Percentiles rank a stretch among this genome's conserved stretches.
These are phyloP conservation scores for Pelargonium australe DNA, from an alignment of 441 rosid genomes.

Conservation along the genomic window DNA sequence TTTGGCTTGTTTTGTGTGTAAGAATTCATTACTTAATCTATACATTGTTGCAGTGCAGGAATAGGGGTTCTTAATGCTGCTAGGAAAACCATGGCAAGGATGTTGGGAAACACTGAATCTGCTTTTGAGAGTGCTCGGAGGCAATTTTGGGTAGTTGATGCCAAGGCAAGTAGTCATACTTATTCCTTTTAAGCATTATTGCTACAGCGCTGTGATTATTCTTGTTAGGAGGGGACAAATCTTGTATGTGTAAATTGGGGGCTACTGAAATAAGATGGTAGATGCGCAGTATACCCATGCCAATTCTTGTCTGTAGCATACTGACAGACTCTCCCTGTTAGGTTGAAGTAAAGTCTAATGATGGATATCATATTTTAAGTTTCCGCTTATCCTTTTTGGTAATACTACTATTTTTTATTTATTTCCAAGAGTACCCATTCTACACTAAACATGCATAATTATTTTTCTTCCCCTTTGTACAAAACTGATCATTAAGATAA, in stretches of 20 bases:
- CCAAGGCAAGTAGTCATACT: conserved; percentile 45
- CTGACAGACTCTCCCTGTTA: neutral
- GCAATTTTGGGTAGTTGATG: conserved; percentile 99
- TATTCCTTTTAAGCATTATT: neutral
- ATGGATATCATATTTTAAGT: no score
- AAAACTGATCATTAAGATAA: neutral
- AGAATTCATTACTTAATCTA: conserved; percentile 22
- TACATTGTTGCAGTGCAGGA: conserved; percentile 69
- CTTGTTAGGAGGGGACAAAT: conserved; percentile 2
- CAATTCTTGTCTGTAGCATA: neutral
- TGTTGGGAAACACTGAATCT: conserved; percentile 78
- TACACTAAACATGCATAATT: no score
- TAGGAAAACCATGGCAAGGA: conserved; percentile 97
- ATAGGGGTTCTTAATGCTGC: conserved; percentile 97
- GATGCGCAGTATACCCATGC: neutral
- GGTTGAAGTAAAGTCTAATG: neutral
- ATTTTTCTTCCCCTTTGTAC: neutral
- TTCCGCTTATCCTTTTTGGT: no score
- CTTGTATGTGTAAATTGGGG: neutral
- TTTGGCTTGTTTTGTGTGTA: neutral
- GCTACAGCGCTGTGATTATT: neutral
- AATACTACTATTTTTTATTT: no score
- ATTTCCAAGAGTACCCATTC: no score
- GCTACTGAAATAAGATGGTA: neutral
- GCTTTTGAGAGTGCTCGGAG: conserved; percentile 92